Percentiles rank a stretch among this genome's conserved stretches.
phyloP scores from a whole-genome alignment of 2,329 filamentous ascomycete species.

The Aspergillus versicolor region DNA sequence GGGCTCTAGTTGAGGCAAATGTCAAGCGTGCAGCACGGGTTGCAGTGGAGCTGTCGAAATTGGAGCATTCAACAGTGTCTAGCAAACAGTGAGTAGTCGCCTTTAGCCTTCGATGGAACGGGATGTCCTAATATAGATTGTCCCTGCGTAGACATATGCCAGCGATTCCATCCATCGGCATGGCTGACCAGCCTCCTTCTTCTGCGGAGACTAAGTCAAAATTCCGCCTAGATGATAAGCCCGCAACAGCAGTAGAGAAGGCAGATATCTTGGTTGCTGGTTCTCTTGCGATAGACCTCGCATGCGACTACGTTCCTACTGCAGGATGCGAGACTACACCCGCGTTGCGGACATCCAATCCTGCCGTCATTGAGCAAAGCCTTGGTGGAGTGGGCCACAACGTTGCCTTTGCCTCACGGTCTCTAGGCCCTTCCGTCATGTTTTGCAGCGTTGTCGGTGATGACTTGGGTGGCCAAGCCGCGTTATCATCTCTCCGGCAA shows the following conservation, averaged over 20 bases:
- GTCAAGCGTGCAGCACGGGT: conserved; percentile 64
- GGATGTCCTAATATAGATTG: conserved; percentile 35
- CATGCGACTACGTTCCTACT: conserved; percentile 70
- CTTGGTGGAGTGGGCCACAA: conserved; percentile 92
- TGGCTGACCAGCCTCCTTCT: conserved; percentile 22
- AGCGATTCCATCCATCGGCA: conserved; percentile 26
- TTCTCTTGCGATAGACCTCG: conserved; percentile 83
- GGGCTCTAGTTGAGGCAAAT: conserved; percentile 66
- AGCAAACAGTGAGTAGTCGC: conserved; percentile 44
- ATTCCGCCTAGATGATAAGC: conserved; percentile 6
- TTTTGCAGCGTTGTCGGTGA: conserved; percentile 80
- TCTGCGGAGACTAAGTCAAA: conserved; percentile 20
- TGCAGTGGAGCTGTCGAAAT: conserved; percentile 59
- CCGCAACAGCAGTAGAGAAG: conserved; percentile 22
- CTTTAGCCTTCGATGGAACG: conserved; percentile 20
- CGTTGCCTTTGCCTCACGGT: conserved; percentile 79
- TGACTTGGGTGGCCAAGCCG: conserved; percentile 73
- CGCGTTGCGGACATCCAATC: conserved; percentile 76
- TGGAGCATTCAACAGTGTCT: conserved; percentile 44
- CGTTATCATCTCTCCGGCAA: conserved; percentile 64
- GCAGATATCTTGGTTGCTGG: conserved; percentile 81
- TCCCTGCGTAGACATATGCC: conserved; percentile 38
- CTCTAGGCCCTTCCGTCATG: conserved; percentile 64
- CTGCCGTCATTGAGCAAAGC: conserved; percentile 74
- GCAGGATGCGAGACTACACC: conserved; percentile 36